Conservation (phyloP, 176 grass and related monocot species). For the Musa beccarii region DNA sequence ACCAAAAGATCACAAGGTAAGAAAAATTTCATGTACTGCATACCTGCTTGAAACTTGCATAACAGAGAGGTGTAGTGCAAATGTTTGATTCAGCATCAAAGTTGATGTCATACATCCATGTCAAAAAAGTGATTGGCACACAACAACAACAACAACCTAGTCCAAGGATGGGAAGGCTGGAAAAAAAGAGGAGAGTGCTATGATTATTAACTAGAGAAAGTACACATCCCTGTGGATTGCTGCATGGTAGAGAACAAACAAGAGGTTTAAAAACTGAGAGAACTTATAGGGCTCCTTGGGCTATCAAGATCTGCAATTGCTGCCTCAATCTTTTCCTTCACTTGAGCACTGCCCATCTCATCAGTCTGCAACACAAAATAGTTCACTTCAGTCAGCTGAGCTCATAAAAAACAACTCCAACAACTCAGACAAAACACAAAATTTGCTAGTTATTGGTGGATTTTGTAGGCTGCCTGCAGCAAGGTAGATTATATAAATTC, state of each 20-base stretch:
- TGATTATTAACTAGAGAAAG: too few species aligned
- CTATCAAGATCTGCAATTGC: background rate
- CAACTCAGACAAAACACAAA: too few species aligned
- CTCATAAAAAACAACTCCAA: too few species aligned
- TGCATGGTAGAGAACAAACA: too few species aligned
- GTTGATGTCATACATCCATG: background rate
- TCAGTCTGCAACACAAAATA: background rate
- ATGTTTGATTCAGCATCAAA: background rate
- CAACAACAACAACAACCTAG: background rate
- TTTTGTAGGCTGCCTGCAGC: too few species aligned
- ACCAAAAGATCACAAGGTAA: too few species aligned
- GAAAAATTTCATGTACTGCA: too few species aligned
- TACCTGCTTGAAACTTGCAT: too few species aligned
- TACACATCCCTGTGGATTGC: background rate
- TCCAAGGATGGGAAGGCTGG: background rate
- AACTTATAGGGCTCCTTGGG: constrained; percentile 11
- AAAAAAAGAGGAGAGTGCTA: background rate
- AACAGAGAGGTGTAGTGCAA: too few species aligned
- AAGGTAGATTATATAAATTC: too few species aligned
- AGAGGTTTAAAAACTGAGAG: background rate
- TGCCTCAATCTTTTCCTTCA: constrained; percentile 11
- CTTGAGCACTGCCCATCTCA: constrained; percentile 4
- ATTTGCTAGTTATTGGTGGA: too few species aligned
- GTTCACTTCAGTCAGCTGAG: background rate
- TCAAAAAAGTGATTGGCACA: background rate